Base-by-base conservation (phyloP, 176 grass and related monocot genomes). In the Saccharum officinarum region DNA sequence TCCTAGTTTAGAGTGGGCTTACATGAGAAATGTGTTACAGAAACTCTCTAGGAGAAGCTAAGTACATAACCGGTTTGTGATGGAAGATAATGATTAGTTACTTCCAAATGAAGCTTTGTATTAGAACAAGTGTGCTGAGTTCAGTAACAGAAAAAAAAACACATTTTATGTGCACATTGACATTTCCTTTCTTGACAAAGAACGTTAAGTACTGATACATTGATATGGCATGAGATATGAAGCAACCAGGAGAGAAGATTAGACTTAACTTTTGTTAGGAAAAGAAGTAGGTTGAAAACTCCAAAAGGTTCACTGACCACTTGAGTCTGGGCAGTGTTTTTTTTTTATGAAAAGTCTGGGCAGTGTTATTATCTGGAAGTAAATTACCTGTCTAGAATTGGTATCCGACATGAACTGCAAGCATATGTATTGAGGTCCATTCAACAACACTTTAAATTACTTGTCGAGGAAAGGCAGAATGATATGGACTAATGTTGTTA, bases 11-110 rank as follows among this genome's bases (percentile, higher is more conserved):
- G 31, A 61, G 16, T 45, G 54, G 52, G 49, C 10, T 63, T 69
- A 6, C 79, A 60, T 60, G 12, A 39, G 55, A 73, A 31, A 18
- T 65, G 71, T 76, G n/a, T 78, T 79, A 79, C 14, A 54, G n/a
- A 52, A 4, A 60, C 75, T 77, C 17, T 40, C 28, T 6, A 64
- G 72, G 16, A 34, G 15, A 36, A 45, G 25, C 17, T 71, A 22
- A 4, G 14, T 39, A 47, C 67, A 83, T 25, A 57, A 13, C 23
- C 9, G 25, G 17, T 40, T 10, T 23, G 10, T 57, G 44, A 52
- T 8, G 10, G 26, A 85, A 67, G 14, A 85, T 80, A 38, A 62
- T 23, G 15, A 76, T 75, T 77, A 14, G 18, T 10, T 69, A 20
- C 67, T 47, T 42, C 4, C 38, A 80, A 62, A 71, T 40, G 30